A percentile compares a stretch with the other conserved stretches of the same genome.
These are phyloP conservation scores for Vanilla planifolia DNA, from an alignment of 106 monocot genomes.

Conservation along the genomic window DNA sequence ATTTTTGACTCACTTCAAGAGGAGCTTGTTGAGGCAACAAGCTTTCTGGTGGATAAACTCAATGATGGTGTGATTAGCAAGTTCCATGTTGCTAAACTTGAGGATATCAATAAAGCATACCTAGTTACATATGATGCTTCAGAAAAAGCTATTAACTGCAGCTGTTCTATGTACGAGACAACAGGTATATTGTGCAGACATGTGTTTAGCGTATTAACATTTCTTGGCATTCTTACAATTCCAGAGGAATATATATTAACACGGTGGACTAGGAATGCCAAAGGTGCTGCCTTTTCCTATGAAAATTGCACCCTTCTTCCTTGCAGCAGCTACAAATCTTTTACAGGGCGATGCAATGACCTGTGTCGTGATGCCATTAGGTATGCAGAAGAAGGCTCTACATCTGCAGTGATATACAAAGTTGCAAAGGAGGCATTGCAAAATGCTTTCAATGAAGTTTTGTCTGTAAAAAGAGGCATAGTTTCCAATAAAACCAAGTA, in stretches of 20 bases:
- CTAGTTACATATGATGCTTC: conserved; percentile 43
- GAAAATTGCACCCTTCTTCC: conserved; percentile 20
- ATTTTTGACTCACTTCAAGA: conserved; percentile 85
- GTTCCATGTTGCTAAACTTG: conserved; percentile 51
- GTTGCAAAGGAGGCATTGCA: conserved; percentile 70
- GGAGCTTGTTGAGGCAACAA: conserved; percentile 58
- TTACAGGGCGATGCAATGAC: conserved; percentile 66
- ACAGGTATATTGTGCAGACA: conserved; percentile 81
- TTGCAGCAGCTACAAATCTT: conserved; percentile 22
- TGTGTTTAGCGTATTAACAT: conserved; percentile 43
- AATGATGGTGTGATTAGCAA: conserved; percentile 47
- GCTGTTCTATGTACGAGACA: conserved; percentile 77
- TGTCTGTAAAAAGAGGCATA: conserved; percentile 48
- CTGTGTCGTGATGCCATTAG: conserved; percentile 80
- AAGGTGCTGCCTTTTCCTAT: conserved; percentile 26
- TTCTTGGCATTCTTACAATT: conserved; percentile 39
- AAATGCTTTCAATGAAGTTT: conserved; percentile 61
- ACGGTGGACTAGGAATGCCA: conserved; percentile 87
- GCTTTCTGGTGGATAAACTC: conserved; percentile 53
- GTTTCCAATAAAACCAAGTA: conserved; percentile 39
- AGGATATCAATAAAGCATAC: conserved; percentile 29
- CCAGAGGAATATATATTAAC: conserved; percentile 68
- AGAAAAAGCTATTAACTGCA: conserved; percentile 54
- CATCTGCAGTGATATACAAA: conserved; percentile 67
- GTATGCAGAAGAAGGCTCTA: conserved; percentile 84